Percentiles rank a stretch among this genome's conserved stretches.
Conservation (phyloP, 1,284 basidiomycete species). For the Pseudozyma flocculosa region DNA sequence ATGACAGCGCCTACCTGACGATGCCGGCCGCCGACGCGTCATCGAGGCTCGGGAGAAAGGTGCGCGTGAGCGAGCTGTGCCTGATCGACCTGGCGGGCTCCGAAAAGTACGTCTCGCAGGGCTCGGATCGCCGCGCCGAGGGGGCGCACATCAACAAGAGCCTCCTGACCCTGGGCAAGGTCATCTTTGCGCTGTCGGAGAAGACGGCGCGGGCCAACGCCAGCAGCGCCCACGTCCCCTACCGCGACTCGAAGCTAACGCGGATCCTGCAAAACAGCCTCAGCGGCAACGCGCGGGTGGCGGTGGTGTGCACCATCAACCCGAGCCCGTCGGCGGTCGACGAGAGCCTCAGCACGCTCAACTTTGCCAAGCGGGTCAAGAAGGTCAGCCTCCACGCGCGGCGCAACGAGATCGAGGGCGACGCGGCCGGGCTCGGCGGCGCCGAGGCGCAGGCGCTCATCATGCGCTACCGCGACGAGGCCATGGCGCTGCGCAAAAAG, state of each 20-base stretch:
- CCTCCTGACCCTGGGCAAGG: constrained; percentile 56
- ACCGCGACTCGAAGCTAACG: constrained; percentile 89
- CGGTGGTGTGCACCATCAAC: constrained; percentile 86
- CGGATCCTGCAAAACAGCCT: constrained; percentile 92
- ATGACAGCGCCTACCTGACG: too few relatives aligned
- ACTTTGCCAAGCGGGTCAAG: constrained; percentile 86
- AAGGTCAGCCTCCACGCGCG: constrained; percentile 76
- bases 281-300: constrained; percentile 89
- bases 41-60: constrained; percentile 25
- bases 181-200: constrained; percentile 54
- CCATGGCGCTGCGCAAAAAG: constrained; percentile 41
- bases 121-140: constrained; percentile 42
- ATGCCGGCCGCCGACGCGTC: too few relatives aligned
- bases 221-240: constrained; percentile 71
- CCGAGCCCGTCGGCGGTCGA: constrained; percentile 63
- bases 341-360: constrained; percentile 78
- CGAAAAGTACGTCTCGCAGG: constrained; percentile 70
- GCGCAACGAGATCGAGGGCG: constrained; percentile 76
- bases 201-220: constrained; percentile 3
- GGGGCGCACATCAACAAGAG: constrained; percentile 65
- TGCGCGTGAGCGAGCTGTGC: constrained; percentile 63
- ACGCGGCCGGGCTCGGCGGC: constrained; percentile 10
- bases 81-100: constrained; percentile 96
- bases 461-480: constrained; percentile 46
- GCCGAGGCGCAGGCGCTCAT: constrained; percentile 50